phyloP scores from a whole-genome alignment of 176 grass and related monocot species.

The Areca catechu region DNA sequence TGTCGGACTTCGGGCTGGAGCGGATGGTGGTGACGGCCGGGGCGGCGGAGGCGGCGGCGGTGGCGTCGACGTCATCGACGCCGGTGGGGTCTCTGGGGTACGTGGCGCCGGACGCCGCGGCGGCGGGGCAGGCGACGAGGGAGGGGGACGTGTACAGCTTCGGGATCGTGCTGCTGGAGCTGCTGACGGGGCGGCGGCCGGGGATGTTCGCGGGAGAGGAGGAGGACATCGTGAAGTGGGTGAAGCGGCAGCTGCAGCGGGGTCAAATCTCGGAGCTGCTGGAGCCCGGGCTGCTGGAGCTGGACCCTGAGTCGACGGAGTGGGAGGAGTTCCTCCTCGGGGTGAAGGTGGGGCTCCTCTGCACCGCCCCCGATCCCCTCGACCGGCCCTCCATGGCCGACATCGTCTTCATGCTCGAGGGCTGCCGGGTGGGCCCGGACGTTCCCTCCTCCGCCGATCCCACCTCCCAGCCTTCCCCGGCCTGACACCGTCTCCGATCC shows the following conservation, averaged over 20 bases:
- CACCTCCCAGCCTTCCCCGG: constrained; percentile 79
- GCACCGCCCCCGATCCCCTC: constrained; percentile 69
- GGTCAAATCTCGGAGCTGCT: constrained; percentile 79
- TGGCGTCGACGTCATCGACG: constrained; percentile 47
- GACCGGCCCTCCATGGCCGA: constrained; percentile 91
- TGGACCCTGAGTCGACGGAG: constrained; percentile 88
- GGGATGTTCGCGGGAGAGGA: constrained; percentile 94
- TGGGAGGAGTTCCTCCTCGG: constrained; percentile 99
- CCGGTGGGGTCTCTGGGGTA: constrained; percentile 82
- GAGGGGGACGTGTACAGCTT: constrained; percentile 98
- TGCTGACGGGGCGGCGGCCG: constrained; percentile 79
- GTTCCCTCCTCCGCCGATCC: constrained; percentile 91
- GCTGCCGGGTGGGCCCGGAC: constrained; percentile 89
- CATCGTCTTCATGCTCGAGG: constrained; percentile 99
- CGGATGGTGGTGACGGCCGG: constrained; percentile 85
- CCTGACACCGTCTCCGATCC: constrained; percentile 14
- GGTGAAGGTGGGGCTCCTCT: constrained; percentile 89
- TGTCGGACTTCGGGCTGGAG: constrained; percentile 91
- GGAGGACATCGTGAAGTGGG: constrained; percentile 99
- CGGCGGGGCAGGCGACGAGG: constrained; percentile 62
- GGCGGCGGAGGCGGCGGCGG: constrained; percentile 43
- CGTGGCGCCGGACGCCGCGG: constrained; percentile 71
- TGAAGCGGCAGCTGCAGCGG: constrained; percentile 87
- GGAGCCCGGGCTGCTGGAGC: constrained; percentile 84
- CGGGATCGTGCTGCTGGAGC: constrained; percentile 80